These are phyloP conservation scores for Jimgerdemannia flammicorona DNA, from an alignment of 192 early-diverging fungal genomes.

Conservation along the genomic window DNA sequence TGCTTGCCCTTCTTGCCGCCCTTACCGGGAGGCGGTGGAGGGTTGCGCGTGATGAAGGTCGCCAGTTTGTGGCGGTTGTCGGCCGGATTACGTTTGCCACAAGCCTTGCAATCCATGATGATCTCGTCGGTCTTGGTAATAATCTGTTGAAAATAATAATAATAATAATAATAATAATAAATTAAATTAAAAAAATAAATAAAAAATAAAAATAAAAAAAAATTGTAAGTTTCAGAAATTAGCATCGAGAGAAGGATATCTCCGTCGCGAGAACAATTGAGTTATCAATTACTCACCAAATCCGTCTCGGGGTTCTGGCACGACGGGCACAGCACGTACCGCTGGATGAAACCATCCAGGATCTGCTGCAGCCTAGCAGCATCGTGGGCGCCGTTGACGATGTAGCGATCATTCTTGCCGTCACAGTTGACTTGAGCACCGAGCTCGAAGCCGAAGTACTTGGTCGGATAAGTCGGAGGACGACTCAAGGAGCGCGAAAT, in stretches of 20 bases:
- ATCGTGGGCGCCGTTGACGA: constrained; percentile 94
- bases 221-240: too few relatives aligned
- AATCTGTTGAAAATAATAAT: constrained; percentile 21
- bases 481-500: constrained; percentile 86
- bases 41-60: constrained; percentile 91
- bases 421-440: constrained; percentile 92
- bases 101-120: constrained; percentile 84
- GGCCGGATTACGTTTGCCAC: constrained; percentile 76
- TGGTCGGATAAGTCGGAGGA: constrained; percentile 78
- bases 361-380: constrained; percentile 78
- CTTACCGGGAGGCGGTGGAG: constrained; percentile 61
- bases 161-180: constrained; percentile 11
- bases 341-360: constrained; percentile 89
- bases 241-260: constrained; percentile 12
- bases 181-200: too few relatives aligned
- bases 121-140: constrained; percentile 61
- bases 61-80: constrained; percentile 89
- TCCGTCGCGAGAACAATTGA: too few relatives aligned
- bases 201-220: too few relatives aligned
- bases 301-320: constrained; percentile 99
- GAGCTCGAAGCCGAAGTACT: constrained; percentile 95
- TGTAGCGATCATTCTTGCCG: constrained; percentile 86
- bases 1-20: constrained; percentile 45
- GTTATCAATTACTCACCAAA: too few relatives aligned
- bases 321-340: constrained; percentile 88